Base-by-base conservation (phyloP, 1,284 basidiomycete genomes). In the Pyrrhoderma noxium region DNA sequence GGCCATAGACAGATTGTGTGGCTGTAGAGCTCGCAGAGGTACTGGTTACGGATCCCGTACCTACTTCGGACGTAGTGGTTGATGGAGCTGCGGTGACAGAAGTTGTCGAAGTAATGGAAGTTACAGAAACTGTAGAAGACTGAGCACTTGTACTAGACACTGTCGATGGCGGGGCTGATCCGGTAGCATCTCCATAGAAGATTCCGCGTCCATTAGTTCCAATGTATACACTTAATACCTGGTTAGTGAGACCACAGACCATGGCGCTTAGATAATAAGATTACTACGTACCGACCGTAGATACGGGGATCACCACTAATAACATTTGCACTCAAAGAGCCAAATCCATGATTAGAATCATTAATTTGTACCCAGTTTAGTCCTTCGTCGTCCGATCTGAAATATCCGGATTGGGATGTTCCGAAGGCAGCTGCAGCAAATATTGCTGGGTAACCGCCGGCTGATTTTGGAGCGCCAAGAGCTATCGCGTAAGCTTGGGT, bases 191-290 rank as follows among this genome's bases (percentile, higher is more conserved):
- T 1, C 79, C 78, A 56, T 74, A 80, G 64, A 78, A 82, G 49
- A 81, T 81, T 22, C 80, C 80, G 42, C 79, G 74, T 27, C 80
- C 80, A 57, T 81, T 81, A 1, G 80, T 82, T 2, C 80, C 80
- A 43, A 82, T 72, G 58, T 81, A 82, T 1, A 82, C 78, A 19
- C 79, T 79, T 54, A n/a, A n/a, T n/a, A n/a, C n/a, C n/a, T n/a
- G n/a, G n/a, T n/a, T n/a, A n/a, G n/a, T n/a, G n/a, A n/a, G n/a
- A n/a, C n/a, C n/a, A n/a, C n/a, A n/a, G n/a, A n/a, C n/a, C n/a
- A n/a, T n/a, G n/a, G n/a, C n/a, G 13, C 51, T 38, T 45, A 58
- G 25, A 18, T 40, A 39, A 49, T 16, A 50, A 5, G 49, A 54
- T 16, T 41, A 13, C 3, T 3, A 62, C 70, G 59, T 50, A 76